Base-by-base conservation (phyloP, 768 basidiomycete genomes). In the Mycena chlorophos region DNA sequence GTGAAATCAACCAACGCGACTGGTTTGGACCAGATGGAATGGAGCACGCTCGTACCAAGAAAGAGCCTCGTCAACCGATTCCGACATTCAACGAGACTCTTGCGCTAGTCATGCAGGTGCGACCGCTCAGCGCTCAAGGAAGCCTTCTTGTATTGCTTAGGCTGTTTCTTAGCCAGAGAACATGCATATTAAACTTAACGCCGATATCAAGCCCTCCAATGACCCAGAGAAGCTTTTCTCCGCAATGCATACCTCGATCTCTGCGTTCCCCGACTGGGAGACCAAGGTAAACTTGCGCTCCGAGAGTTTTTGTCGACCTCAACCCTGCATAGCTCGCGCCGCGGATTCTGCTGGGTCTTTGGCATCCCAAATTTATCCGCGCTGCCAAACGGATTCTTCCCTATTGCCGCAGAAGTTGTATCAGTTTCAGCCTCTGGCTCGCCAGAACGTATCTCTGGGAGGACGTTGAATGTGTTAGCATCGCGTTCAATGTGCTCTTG, bases 171-270 rank as follows among this genome's bases (percentile, higher is more conserved):
- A 78, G 76, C 76, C 77, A 26, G 77, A 80, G 70, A 80, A 82
- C 62, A 67, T 71, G 39, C 78, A 79, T 46, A 73, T 83, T 58
- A 73, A 72, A 55, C 75, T 79, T 55, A 75, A 89, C 73, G 74
- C 89, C 57, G 88, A 89, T 63, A 81, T 88, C 65, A 91, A 91
- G 71, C 75, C 81, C 22, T 78, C 82, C 62, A 91, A 89, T 65
- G 80, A 88, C 52, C 86, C 89, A 0, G 78, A 77, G 38, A 74
- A 71, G n/a, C 72, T 88, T 28, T 88, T 87, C 71, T 61, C 64
- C n/a, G 69, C 86, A 45, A 84, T 88, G 74, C 73, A 80, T 65
- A 65, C 61, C 23, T 66, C 73, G 45, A 74, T 88, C 48, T 71
- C 76, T 5, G 59, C 66, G 14, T 75, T 82, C 57, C 71, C 75